These are phyloP conservation scores for Tetrapyrgos nigripes DNA, from an alignment of 1,284 basidiomycete genomes.

Conservation along the genomic window DNA sequence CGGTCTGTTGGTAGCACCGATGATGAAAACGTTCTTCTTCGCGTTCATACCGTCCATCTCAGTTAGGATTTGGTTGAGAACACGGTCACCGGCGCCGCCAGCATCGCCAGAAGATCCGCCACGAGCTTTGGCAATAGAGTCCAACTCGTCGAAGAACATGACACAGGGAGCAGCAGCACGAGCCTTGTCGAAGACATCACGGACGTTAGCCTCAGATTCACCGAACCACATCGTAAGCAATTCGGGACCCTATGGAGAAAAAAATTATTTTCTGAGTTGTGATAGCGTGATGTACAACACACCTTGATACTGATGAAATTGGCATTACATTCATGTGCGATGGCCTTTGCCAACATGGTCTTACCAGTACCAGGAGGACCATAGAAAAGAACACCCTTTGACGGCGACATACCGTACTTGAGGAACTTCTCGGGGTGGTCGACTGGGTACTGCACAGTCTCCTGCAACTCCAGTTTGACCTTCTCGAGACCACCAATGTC, in stretches of 20 bases:
- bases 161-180: constrained; percentile 98
- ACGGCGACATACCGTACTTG: constrained; percentile 99
- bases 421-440: constrained; percentile 99
- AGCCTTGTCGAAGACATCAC: constrained; percentile 99
- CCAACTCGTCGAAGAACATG: constrained; percentile 99
- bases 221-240: constrained; percentile 99
- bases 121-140: constrained; percentile 98
- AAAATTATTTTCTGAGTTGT: constrained; percentile 15
- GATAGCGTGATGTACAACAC: constrained; percentile 26
- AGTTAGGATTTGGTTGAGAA: constrained; percentile 96
- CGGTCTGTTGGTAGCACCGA: constrained; percentile 98
- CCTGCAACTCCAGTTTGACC: constrained; percentile 99
- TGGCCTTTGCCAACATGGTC: constrained; percentile 94
- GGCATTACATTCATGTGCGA: constrained; percentile 99
- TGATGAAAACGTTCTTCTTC: constrained; percentile 99
- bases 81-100: constrained; percentile 96
- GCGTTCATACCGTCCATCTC: constrained; percentile 99
- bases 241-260: constrained; percentile 80
- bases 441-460: constrained; percentile 99
- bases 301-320: constrained; percentile 98
- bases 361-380: constrained; percentile 98
- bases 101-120: constrained; percentile 87
- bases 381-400: constrained; percentile 98
- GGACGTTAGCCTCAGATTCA: constrained; percentile 99
- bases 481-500: constrained; percentile 99